phyloP scores from a whole-genome alignment of 352 stramenopile species.

The Globisporangium camurandrum region DNA sequence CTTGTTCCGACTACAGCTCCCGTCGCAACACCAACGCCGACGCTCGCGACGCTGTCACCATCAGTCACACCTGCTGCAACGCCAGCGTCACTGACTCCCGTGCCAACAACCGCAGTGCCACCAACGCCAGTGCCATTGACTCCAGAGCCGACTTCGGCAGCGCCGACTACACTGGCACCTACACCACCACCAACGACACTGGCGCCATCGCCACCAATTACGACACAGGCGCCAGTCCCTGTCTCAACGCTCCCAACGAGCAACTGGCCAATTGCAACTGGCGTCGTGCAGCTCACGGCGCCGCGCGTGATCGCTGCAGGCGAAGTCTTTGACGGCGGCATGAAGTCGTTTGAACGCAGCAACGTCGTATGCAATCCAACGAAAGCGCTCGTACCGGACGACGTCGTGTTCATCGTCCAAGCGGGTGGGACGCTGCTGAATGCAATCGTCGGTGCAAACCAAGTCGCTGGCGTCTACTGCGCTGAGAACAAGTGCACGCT shows the following conservation, averaged over 20 bases:
- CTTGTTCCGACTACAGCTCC: too few species aligned
- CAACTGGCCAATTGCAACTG: slow-evolving; percentile 41
- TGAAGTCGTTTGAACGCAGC: slow-evolving; percentile 53
- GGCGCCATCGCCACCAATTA: neutral
- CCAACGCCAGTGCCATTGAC: slow-evolving; percentile 8
- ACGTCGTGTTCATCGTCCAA: slow-evolving; percentile 60
- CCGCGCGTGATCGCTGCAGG: slow-evolving; percentile 18
- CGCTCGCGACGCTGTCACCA: neutral
- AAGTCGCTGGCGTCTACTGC: slow-evolving; percentile 40
- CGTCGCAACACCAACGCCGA: slow-evolving; percentile 4
- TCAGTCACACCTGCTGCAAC: slow-evolving; percentile 7
- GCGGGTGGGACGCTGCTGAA: slow-evolving; percentile 51
- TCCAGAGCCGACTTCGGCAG: neutral
- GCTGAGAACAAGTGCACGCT: slow-evolving; percentile 53
- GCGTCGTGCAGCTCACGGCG: slow-evolving; percentile 26
- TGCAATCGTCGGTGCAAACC: slow-evolving; percentile 44
- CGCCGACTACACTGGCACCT: slow-evolving; percentile 6
- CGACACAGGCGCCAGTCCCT: slow-evolving; percentile 1
- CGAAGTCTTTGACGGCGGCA: slow-evolving; percentile 45
- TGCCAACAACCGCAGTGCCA: slow-evolving; percentile 2
- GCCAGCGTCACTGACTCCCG: neutral
- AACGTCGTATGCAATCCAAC: slow-evolving; percentile 33
- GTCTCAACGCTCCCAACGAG: slow-evolving; percentile 7
- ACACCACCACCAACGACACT: slow-evolving; percentile 7
- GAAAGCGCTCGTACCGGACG: slow-evolving; percentile 21